Base-by-base conservation (phyloP, 2,329 filamentous ascomycete genomes). In the Penicillium sp. region DNA sequence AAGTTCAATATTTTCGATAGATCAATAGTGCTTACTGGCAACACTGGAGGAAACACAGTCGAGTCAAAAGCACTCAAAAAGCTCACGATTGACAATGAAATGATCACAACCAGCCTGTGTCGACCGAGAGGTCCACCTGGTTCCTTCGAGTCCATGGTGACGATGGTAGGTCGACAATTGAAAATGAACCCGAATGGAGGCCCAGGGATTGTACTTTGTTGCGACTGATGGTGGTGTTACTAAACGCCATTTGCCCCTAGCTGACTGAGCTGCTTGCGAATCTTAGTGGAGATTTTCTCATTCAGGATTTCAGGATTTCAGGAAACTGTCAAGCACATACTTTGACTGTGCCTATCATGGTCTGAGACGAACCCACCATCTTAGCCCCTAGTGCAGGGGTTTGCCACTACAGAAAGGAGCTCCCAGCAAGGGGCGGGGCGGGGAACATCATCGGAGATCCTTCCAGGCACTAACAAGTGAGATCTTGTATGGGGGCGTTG, bases 51-150 rank as follows among this genome's bases (percentile, higher is more conserved):
- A 19, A 52, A 52, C 4, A 52, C 50, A 3, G 50, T 52, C 7
- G 50, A 52, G 33, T 52, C 50, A n/a, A 52, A 52, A 13, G 50
- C 50, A 10, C 50, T 41, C 36, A 52, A 37, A 41, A 52, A 52
- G 36, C 50, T 52, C 33, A 52, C 37, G 37, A 52, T 41, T 31
- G 50, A 52, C 37, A 52, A 33, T 2, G 50, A 52, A 19, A 52
- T 13, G 24, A 52, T 52, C 36, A 52, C 50, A 16, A 52, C 27
- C 50, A 52, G 22, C 37, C 50, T 41, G 35, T 52, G 36, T 41
- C 37, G 50, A 40, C 50, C 50, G n/a, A 52, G 7, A 40, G 18
- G 50, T 27, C 36, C 50, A 22, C 36, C 24, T 7, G 37, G 36
- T 16, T 9, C 10, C 18, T 41, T 41, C 5, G 24, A 27, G 3